Evolutionary conservation across 495 filamentous ascomycete genomes (phyloP), one percentile per base, ranked within the genome.

Genomic region (Melanomma pulvis-pyrius): DNA sequence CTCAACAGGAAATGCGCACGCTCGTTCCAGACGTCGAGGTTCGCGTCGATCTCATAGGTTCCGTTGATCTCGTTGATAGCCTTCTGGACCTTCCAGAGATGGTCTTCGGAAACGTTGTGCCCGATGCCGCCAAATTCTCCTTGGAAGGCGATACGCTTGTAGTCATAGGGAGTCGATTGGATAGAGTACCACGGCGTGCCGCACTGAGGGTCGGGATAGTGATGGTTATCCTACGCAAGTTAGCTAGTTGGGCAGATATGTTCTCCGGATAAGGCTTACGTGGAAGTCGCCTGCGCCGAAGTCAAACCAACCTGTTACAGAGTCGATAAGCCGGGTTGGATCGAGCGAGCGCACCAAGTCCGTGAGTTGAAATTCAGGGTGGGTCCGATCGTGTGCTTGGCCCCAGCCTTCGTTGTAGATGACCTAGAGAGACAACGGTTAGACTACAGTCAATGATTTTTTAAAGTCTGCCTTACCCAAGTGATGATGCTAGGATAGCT

Each of bases 401-500:
- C 85, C 87, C 87, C 87, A 90, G 30, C 86, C 87, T 71, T 90
- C 87, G 71, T 90, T 90, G 72, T 90, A 90, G 65, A 90, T 83
- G 39, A 88, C 73, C 83, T 85, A 41, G 13, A 24, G 2, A 26
- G 7, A 26, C 7, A 39, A 28, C 13, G 6, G 44, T 56, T 22
- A 26, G 12, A 13, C 30, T 36, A n/a, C 30, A 47, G 15, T n/a
- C n/a, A n/a, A n/a, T n/a, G n/a, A n/a, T n/a, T n/a, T 22, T 13
- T 9, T 30, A 25, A 21, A 26, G 19, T 13, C 1, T 0, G n/a
- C 25, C 59, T 65, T 68, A 81, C 79, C 81, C 81, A 84, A 15
- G 74, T 72, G 17, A 82, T 74, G 57, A 90, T 88, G 58, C 82
- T 84, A 0, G 87, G 82, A 67, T 84, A 87, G 68, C 78, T 84